phyloP scores from a whole-genome alignment of 1,139 yeast species.

The Dujonia santamariae region DNA sequence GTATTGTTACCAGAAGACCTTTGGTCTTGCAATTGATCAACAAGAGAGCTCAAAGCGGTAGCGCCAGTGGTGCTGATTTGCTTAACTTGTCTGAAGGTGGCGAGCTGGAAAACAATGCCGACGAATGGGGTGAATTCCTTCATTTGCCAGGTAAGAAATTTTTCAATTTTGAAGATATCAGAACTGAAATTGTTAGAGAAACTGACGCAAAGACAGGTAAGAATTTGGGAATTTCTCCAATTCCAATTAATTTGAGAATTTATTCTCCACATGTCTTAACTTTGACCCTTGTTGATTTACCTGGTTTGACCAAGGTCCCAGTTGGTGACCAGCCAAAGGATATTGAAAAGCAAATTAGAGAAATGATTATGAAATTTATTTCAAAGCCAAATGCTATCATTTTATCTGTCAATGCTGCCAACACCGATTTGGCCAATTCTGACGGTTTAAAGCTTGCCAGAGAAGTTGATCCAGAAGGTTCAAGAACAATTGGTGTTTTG shows the following conservation, averaged over 20 bases:
- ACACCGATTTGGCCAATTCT: slow-evolving; percentile 95
- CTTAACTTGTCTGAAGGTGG: slow-evolving; percentile 40
- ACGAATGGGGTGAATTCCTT: slow-evolving; percentile 98
- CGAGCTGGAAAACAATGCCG: slow-evolving; percentile 70
- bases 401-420: slow-evolving; percentile 93
- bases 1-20: slow-evolving; percentile 94
- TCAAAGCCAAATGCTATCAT: slow-evolving; percentile 96
- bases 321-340: slow-evolving; percentile 99
- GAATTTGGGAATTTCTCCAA: slow-evolving; percentile 87
- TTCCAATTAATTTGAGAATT: slow-evolving; percentile 89
- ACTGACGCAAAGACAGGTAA: slow-evolving; percentile 94
- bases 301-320: slow-evolving; percentile 98
- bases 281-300: slow-evolving; percentile 92
- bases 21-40: slow-evolving; percentile 79
- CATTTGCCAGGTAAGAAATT: slow-evolving; percentile 89
- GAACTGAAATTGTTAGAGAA: slow-evolving; percentile 87
- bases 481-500: slow-evolving; percentile 93
- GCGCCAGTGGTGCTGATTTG: slow-evolving; percentile 22
- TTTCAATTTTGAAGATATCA: slow-evolving; percentile 85
- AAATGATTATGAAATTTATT: slow-evolving; percentile 90
- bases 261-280: slow-evolving; percentile 96
- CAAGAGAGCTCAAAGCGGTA: slow-evolving; percentile 42
- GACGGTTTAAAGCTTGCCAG: slow-evolving; percentile 96
- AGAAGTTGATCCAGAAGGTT: slow-evolving; percentile 97
- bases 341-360: slow-evolving; percentile 90